Base-by-base conservation (phyloP, 2,329 filamentous ascomycete genomes). In the Cercospora sp. region DNA sequence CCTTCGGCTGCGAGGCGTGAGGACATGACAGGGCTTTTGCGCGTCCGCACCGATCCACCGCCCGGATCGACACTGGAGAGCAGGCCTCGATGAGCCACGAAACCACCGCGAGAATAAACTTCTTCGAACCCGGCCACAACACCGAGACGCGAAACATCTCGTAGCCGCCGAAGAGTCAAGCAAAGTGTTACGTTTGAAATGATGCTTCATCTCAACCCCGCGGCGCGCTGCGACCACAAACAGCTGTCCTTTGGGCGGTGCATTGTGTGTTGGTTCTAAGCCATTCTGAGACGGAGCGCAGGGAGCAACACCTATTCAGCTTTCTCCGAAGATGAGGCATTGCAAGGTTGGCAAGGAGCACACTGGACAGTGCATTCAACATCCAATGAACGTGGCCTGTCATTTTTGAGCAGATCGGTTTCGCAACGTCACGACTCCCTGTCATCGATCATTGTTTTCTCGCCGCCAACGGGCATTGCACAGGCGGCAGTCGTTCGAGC, bases 401-500 rank as follows among this genome's bases (percentile, higher is more conserved):
- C 42, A 26, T 13, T 30, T 58, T 26, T n/a, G 33, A 64, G 48
- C 48, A 55, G 62, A 64, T 64, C 51, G 36, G 62, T 64, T 26
- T 63, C n/a, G 58, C 67, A 42, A 57, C 63, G 13, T 63, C 67
- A 60, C 31, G 45, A 57, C 20, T 67, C 69, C 64, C 64, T 64
- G 63, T 39, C 59, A 33, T 45, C 48, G 60, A 68, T 51, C 57
- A 62, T 65, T 65, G 59, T 63, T 63, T 59, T 26, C 57, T 42
- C 53, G 33, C 60, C 18, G 59, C 16, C 55, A 28, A 60, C 68
- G 57, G 60, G 53, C 65, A 60, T 66, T 45, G 69, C 64, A 70
- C 65, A 67, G 64, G 53, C 62, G 65, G 62, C 62, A 63, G 42
- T 67, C 66, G 62, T 67, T 69, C 62, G 59, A 60, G 58, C 62